A percentile compares a stretch with the other conserved stretches of the same genome.
Evolutionary conservation across 192 early-diverging fungal genomes (phyloP).

Genomic region (Backusella sp.): DNA sequence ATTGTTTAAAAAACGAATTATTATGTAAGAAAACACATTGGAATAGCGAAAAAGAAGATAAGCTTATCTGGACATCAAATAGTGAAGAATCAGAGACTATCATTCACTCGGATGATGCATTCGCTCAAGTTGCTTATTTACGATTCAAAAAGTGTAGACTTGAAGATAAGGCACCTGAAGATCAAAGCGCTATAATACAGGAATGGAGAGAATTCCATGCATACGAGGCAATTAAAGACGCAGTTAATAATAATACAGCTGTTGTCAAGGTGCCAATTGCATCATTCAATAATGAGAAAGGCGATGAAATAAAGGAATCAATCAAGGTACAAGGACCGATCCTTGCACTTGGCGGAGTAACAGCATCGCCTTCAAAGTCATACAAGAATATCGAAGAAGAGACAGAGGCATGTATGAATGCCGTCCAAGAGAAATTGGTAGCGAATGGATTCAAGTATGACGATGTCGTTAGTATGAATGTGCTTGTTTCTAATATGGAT

Average conservation of each 20-base stretch:
- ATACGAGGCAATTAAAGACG: conserved; percentile 14
- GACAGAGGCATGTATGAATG: conserved; percentile 43
- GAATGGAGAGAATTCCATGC: conserved; percentile 15
- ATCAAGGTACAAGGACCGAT: background rate
- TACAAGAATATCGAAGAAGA: conserved; percentile 45
- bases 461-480: conserved; percentile 64
- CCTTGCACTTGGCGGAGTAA: conserved; percentile 42
- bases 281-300: background rate
- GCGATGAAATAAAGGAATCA: background rate
- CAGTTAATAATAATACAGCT: background rate
- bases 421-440: conserved; percentile 33
- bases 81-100: conserved; percentile 74
- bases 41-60: background rate
- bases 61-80: background rate
- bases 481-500: conserved; percentile 65
- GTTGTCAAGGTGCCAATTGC: background rate
- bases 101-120: conserved; percentile 78
- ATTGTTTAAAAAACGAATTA: conserved; percentile 81
- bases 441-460: conserved; percentile 44
- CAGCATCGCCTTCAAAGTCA: conserved; percentile 21
- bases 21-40: conserved; percentile 57
- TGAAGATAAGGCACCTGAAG: conserved; percentile 60
- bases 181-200: background rate
- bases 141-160: conserved; percentile 62
- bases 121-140: conserved; percentile 84